Conservation (phyloP, 2,329 filamentous ascomycete genomes). For the Sporothrix euskadiensis region DNA sequence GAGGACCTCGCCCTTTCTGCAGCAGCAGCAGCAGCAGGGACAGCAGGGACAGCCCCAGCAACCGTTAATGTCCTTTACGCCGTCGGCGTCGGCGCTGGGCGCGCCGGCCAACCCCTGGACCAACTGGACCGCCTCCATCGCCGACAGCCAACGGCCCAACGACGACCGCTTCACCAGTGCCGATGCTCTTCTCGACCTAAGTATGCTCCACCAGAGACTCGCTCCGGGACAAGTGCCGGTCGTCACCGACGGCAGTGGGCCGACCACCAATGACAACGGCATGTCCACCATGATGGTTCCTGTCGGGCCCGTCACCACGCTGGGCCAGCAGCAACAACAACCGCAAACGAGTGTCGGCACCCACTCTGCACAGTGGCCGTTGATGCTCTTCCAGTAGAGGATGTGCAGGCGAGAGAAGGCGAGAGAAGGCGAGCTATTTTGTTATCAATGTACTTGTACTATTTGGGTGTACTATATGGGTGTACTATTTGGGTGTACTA, state of each 20-base stretch:
- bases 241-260: neutral
- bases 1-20: neutral
- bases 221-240: neutral
- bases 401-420: neutral
- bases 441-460: neutral
- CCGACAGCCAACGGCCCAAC: constrained; percentile 47
- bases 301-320: neutral
- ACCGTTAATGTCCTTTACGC: constrained; percentile 15
- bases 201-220: constrained; percentile 36
- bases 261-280: neutral
- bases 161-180: constrained; percentile 46
- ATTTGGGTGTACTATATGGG: neutral
- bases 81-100: constrained; percentile 30
- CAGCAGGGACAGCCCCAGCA: neutral
- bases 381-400: constrained; percentile 27
- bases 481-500: neutral
- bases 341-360: neutral
- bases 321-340: neutral
- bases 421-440: neutral
- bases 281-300: constrained; percentile 12
- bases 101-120: constrained; percentile 50
- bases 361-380: constrained; percentile 29
- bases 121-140: constrained; percentile 56
- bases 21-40: neutral
- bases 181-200: constrained; percentile 51